Base-by-base conservation (phyloP, 1,284 basidiomycete genomes). In the Phenoliferia sp. region DNA sequence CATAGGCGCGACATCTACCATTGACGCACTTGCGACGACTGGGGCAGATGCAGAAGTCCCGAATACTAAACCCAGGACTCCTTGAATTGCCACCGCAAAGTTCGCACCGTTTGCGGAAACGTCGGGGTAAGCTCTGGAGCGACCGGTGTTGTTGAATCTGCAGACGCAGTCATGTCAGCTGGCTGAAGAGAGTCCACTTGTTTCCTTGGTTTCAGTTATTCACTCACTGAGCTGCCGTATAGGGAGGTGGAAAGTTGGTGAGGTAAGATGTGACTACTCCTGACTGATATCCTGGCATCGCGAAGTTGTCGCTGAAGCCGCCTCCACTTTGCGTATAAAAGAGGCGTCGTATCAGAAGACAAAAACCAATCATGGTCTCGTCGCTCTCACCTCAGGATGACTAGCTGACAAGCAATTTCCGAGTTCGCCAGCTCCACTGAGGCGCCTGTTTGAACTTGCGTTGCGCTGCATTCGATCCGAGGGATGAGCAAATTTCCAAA, bases 251-350 rank as follows among this genome's bases (percentile, higher is more conserved):
- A 57, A 65, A 65, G 74, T 66, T 73, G 34, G 70, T 76, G 67
- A 83, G 73, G 72, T 77, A 83, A 17, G 73, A 77, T 62, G 72
- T 70, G 17, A 84, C 83, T 19, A 78, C 83, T 3, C 65, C 35
- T 3, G 82, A 71, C 77, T 89, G 87, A 73, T 85, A 89, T 0
- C 59, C 19, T 0, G 87, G 87, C 15, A 83, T 81, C 29, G 78
- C 32, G 78, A 87, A 88, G 83, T 87, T 73, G 74, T 87, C 81
- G 73, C 84, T 85, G 80, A 88, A 88, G 3, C 88, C 88, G 65
- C 87, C 88, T 10, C 88, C 88, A n/a, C 56, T 57, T 17, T 10
- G 55, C 19, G 55, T 6, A 5, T 17, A 56, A n/a, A n/a, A n/a
- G n/a, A n/a, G 9, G 19, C 50, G 6, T 2, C 7, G 15, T 6